Base-by-base conservation (phyloP, 192 early-diverging fungal species). In the Kickxella alabastrina region DNA sequence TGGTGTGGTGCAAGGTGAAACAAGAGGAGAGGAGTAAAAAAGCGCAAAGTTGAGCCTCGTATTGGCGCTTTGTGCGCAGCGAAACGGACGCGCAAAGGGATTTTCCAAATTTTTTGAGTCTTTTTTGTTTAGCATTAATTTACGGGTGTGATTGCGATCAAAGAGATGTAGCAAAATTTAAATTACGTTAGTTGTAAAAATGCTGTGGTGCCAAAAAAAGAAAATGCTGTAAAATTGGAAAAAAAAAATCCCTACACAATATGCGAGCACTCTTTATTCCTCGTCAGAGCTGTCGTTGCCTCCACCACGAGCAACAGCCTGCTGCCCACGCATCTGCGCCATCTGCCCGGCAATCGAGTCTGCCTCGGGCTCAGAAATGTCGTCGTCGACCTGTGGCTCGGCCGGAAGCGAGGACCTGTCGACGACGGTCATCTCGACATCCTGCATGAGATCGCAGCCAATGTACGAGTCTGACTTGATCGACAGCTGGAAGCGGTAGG, bases 321-420 rank as follows among this genome's bases (percentile, higher is more conserved):
- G 79, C 74, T 91, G 87, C 62, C 85, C 86, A 26, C 86, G 83
- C 81, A 93, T 82, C 76, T 89, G 64, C 29, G 89, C 85, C 92
- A 98, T 93, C 77, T 95, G 93, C 7, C 92, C 95, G 19, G 93
- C 93, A 61, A 98, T 86, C 27, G 88, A 87, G 69, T 96, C 92
- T 43, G 94, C 92, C 44, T 95, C 96, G 26, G 94, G 93, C 57
- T 97, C 96, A 14, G 91, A 92, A 47, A 97, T 97, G 46, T 92
- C 89, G 59, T 96, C 94, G 31, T 95, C 92, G 5, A 85, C 48
- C 4, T 55, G 48, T 6, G 72, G 68, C 45, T 92, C 87, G 5
- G 85, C 76, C 23, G 92, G 88, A 26, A 89, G 80, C 23, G 79
- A 79, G 9, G 89, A 74, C 5, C 84, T 79, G 40, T 87, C 81